Evolutionary conservation across 1,284 basidiomycete species (phyloP).

Genomic region (Fistulina hepatica): DNA sequence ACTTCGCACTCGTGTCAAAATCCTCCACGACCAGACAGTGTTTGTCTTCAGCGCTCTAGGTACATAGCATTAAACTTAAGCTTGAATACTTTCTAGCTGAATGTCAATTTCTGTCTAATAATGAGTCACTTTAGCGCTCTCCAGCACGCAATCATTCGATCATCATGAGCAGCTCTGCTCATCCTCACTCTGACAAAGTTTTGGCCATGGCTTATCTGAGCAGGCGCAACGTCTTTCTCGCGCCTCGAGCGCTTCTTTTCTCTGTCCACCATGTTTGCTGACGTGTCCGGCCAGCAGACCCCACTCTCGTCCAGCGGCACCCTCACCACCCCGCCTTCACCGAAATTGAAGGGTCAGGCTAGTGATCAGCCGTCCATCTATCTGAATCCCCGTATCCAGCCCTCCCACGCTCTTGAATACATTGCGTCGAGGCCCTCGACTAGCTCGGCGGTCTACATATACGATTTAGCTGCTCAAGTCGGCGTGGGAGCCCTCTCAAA

Average conservation of each 20-base stretch:
- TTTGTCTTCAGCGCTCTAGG: too few relatives aligned
- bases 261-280: constrained; percentile 14
- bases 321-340: constrained; percentile 25
- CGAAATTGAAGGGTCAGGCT: constrained; percentile 16
- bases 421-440: constrained; percentile 42
- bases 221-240: constrained; percentile 5
- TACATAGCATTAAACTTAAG: too few relatives aligned
- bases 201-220: too few relatives aligned
- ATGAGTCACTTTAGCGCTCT: too few relatives aligned
- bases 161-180: too few relatives aligned
- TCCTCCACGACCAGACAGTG: too few relatives aligned
- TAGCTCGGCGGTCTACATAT: constrained; percentile 65
- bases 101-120: too few relatives aligned
- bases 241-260: constrained; percentile 5
- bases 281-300: constrained; percentile 27
- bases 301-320: constrained; percentile 28
- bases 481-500: constrained; percentile 67
- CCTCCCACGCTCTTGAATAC: constrained; percentile 57
- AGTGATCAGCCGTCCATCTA: constrained; percentile 23
- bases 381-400: constrained; percentile 36
- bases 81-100: too few relatives aligned
- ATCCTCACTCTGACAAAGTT: too few relatives aligned
- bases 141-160: too few relatives aligned
- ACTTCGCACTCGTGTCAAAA: too few relatives aligned
- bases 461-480: constrained; percentile 70